Evolutionary conservation across 1,284 basidiomycete species (phyloP).

Genomic region (Ustilago tritici): DNA sequence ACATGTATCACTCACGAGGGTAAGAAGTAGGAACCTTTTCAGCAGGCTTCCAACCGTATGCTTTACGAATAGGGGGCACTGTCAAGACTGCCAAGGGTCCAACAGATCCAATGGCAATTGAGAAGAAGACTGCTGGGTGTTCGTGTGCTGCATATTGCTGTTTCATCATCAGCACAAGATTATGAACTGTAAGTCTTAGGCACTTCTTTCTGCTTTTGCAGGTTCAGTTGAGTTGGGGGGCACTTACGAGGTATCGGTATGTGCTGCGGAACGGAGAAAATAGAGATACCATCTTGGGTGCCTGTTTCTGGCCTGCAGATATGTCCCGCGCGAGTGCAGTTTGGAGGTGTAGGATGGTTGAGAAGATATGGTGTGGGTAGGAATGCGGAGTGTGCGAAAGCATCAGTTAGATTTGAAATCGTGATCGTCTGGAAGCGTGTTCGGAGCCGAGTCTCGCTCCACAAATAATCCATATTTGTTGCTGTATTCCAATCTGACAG

Average conservation of each 20-base stretch:
- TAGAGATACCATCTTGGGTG: slow-evolving; percentile 46
- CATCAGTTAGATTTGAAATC: background rate
- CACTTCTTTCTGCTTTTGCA: slow-evolving; percentile 29
- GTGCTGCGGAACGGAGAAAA: slow-evolving; percentile 62
- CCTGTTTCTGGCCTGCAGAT: background rate
- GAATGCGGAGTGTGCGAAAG: slow-evolving; percentile 2
- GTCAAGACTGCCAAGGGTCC: slow-evolving; percentile 79
- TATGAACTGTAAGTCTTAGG: background rate
- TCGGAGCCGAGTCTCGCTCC: slow-evolving; percentile 13
- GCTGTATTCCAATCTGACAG: background rate
- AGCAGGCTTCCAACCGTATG: slow-evolving; percentile 78
- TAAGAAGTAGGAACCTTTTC: slow-evolving; percentile 85
- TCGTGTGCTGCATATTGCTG: slow-evolving; percentile 88
- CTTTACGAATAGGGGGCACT: slow-evolving; percentile 82
- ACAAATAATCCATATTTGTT: background rate
- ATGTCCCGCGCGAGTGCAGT: background rate
- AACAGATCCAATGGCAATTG: slow-evolving; percentile 77
- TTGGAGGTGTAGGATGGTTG: background rate
- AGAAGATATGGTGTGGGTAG: background rate
- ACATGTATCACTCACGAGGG: slow-evolving; percentile 75
- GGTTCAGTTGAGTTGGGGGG: background rate
- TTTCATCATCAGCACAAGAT: background rate
- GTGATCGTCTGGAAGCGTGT: slow-evolving; percentile 26
- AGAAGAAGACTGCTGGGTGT: slow-evolving; percentile 90
- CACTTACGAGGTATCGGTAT: slow-evolving; percentile 64